Conservation (phyloP, 1,139 yeast genomes). For the Casaregolazyma suthepensis region DNA sequence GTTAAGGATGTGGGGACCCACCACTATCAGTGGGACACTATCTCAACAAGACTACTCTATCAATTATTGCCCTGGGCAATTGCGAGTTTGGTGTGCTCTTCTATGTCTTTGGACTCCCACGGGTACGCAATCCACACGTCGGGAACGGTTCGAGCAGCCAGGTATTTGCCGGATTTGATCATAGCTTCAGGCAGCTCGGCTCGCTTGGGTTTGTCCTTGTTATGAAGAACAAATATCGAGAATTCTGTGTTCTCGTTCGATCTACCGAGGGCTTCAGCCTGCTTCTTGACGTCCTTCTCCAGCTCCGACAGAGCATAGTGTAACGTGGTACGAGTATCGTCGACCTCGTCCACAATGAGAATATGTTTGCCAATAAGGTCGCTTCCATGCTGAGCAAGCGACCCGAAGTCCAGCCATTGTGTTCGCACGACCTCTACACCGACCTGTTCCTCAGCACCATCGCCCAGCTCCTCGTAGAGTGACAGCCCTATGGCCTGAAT, state of each 20-base stretch:
- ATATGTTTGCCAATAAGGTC: conserved; percentile 75
- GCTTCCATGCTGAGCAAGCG: conserved; percentile 50
- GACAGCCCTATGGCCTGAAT: conserved; percentile 93
- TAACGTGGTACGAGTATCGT: conserved; percentile 90
- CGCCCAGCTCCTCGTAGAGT: conserved; percentile 73
- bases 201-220: conserved; percentile 81
- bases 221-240: conserved; percentile 88
- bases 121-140: conserved; percentile 98
- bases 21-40: no score
- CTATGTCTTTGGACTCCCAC: conserved; percentile 93
- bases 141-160: conserved; percentile 87
- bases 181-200: conserved; percentile 67
- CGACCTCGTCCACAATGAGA: conserved; percentile 88
- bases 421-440: conserved; percentile 89
- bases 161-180: conserved; percentile 62
- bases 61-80: conserved; percentile 61
- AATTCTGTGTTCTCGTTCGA: conserved; percentile 59
- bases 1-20: neutral
- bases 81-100: conserved; percentile 75
- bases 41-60: neutral
- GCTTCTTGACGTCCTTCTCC: conserved; percentile 68
- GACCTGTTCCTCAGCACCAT: conserved; percentile 54
- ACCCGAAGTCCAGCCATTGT: conserved; percentile 86
- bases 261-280: conserved; percentile 47
- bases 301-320: conserved; percentile 87